Conservation (phyloP, 495 filamentous ascomycete genomes). For the Echria macrotheca region DNA sequence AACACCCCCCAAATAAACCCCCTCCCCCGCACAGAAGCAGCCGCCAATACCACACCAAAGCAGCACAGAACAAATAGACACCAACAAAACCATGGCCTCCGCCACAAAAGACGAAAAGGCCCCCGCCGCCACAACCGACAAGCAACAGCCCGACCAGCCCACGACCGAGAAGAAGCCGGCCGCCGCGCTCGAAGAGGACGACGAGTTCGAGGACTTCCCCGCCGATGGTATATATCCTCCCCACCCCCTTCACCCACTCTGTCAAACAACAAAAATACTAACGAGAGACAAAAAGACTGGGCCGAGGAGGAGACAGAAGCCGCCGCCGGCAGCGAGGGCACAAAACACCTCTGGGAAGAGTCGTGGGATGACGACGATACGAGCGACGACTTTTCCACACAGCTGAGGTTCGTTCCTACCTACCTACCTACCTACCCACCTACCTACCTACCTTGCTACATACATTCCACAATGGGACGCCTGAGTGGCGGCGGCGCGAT, state of each 20-base stretch:
- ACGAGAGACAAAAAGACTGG: slow-evolving; percentile 60
- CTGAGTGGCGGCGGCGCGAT: no score
- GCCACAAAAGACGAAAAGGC: slow-evolving; percentile 41
- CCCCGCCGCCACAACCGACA: slow-evolving; percentile 29
- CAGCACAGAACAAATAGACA: no score
- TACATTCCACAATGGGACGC: no score
- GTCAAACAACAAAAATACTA: background rate
- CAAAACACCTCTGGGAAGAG: slow-evolving; percentile 94
- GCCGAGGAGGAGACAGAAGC: slow-evolving; percentile 78
- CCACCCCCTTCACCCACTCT: background rate
- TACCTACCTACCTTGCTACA: background rate
- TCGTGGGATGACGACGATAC: slow-evolving; percentile 99
- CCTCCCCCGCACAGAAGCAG: background rate
- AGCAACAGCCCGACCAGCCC: slow-evolving; percentile 20
- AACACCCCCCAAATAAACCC: background rate
- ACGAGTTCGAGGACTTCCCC: slow-evolving; percentile 99
- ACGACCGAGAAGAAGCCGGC: slow-evolving; percentile 30
- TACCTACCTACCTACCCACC: no score
- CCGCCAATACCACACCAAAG: no score
- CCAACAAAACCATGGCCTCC: no score
- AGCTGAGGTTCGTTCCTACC: slow-evolving; percentile 69
- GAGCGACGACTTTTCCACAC: slow-evolving; percentile 90
- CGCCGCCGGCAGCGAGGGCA: slow-evolving; percentile 46
- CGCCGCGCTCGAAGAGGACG: slow-evolving; percentile 84
- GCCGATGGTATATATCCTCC: slow-evolving; percentile 66